Evolutionary conservation across 2,329 filamentous ascomycete genomes (phyloP), one percentile per base, ranked within the genome.

Genomic region (Chrysoporthe deuterocubensis): DNA sequence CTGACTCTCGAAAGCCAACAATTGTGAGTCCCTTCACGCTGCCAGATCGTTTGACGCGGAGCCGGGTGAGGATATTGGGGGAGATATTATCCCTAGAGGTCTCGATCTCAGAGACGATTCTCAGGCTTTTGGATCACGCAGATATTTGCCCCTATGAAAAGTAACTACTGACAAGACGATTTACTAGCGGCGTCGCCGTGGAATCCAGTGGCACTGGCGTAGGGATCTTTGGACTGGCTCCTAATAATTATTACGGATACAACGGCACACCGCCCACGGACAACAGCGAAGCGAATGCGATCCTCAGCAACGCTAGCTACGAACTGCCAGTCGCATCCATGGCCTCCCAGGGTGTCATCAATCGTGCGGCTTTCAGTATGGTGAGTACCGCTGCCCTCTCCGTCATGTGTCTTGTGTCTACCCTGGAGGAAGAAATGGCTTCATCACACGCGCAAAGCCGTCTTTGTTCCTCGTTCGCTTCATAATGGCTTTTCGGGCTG

Each of bases 341-440:
- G 54, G 54, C 54, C 34, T 57, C 54, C 13, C 54, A 57, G 37
- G 54, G 54, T 40, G 32, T 57, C 32, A 57, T 57, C 32, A 57
- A 57, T 32, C 54, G 54, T 1, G 14, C 54, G 13, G 54, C 54
- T 34, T 57, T 57, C 37, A 57, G 54, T 11, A 32, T 57, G 32
- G 54, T 57, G 18, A 8, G 54, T 57, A 56, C 21, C 1, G 13
- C 0, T 14, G 0, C 13, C 52, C 7, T 32, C 5, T 21, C 14
- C 37, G 9, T 9, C 5, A 9, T 16, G 14, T 48, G 46, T 14
- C 37, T 9, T 9, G 37, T 40, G 37, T 40, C 37, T 40, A 40
- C 9, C 37, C 37, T 5, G 37, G 1, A 40, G 37, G 37, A 6
- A 40, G 9, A 7, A 6, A 9, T 40, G 37, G 37, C 37, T 40